Conservation (phyloP, 2,329 filamentous ascomycete species). For the Sclerotinia nivalis region DNA sequence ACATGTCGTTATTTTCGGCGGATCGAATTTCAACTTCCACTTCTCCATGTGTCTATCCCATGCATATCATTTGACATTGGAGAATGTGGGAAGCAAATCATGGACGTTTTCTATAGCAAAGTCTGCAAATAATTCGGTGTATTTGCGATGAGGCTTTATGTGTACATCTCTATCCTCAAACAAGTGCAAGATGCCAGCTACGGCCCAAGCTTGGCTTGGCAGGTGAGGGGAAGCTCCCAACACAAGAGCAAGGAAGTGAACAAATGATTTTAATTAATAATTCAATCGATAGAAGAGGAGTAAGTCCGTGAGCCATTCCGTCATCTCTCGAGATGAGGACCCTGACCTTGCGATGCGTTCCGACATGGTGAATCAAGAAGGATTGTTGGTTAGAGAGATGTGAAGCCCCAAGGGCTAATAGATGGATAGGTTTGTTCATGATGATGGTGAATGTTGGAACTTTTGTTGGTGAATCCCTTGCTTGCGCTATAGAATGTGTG, state of each 20-base stretch:
- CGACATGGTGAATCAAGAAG: neutral
- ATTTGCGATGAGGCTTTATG: neutral
- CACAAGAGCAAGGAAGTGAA: neutral
- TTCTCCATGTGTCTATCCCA: neutral
- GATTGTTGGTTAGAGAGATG: neutral
- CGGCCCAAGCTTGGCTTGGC: slow-evolving; percentile 3
- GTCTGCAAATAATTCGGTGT: neutral
- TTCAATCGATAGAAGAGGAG: neutral
- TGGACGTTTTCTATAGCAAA: neutral
- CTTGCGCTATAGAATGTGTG: neutral
- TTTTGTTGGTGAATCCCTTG: neutral
- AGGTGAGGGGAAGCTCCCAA: neutral
- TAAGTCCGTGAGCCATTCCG: neutral
- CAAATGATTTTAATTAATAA: neutral
- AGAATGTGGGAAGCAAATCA: no score
- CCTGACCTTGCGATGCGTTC: neutral
- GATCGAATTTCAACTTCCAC: neutral
- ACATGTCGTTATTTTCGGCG: neutral
- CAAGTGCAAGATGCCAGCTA: neutral
- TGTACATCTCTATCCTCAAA: neutral
- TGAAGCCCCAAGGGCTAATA: neutral
- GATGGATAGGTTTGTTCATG: no score
- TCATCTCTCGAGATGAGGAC: neutral
- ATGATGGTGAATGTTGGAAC: neutral
- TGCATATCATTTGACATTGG: neutral